Evolutionary conservation across 768 basidiomycete genomes (phyloP).

Genomic region (Tulasnella sp.): DNA sequence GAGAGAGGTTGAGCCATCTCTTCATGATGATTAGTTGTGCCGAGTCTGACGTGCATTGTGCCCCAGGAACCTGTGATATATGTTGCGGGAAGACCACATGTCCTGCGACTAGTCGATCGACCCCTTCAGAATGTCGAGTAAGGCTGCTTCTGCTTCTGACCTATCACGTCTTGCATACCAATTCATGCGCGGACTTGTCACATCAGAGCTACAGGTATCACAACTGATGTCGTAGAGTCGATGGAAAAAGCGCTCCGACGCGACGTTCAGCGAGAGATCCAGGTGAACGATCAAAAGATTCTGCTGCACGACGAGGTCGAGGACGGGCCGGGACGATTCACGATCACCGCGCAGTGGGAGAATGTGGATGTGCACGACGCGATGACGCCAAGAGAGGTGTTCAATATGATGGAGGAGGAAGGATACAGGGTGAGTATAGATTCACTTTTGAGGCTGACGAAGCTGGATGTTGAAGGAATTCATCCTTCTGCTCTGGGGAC

Average conservation of each 20-base stretch:
- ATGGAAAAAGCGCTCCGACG: conserved; percentile 85
- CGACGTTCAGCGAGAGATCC: conserved; percentile 78
- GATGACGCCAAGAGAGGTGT: conserved; percentile 78
- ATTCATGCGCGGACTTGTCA: not conserved
- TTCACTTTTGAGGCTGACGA: not conserved
- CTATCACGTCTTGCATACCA: no score
- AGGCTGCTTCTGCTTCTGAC: conserved; percentile 25
- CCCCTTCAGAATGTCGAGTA: conserved; percentile 94
- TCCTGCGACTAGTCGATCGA: conserved; percentile 73
- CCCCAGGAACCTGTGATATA: conserved; percentile 85
- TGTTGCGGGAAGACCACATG: conserved; percentile 76
- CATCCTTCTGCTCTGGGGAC: not conserved
- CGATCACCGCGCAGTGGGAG: conserved; percentile 93
- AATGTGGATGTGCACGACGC: conserved; percentile 69
- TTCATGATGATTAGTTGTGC: not conserved
- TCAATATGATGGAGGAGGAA: conserved; percentile 58
- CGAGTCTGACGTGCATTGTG: not conserved
- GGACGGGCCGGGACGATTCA: conserved; percentile 78
- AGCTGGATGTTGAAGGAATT: conserved; percentile 12
- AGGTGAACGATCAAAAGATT: conserved; percentile 53
- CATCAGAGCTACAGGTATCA: conserved; percentile 80
- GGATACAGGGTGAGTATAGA: conserved; percentile 65
- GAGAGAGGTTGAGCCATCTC: conserved; percentile 53
- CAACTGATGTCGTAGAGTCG: conserved; percentile 76
- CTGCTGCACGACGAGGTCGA: conserved; percentile 94